Evolutionary conservation across 495 filamentous ascomycete species (phyloP), one percentile per base, ranked within the genome.

Genomic region (Xylaria grammica): DNA sequence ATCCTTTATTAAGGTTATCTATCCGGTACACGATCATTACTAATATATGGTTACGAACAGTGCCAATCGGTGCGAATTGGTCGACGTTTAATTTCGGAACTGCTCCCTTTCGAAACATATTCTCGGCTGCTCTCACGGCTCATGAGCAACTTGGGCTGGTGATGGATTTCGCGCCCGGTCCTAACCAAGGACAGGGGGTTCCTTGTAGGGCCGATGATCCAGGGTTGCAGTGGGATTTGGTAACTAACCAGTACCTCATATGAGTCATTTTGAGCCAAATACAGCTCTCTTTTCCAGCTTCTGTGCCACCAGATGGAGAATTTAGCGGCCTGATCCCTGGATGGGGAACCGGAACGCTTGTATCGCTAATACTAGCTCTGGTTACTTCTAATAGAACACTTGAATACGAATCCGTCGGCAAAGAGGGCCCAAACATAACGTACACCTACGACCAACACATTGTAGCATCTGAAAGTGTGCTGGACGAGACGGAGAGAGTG

Each of bases 181-280:
- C 69, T 3, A 72, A 69, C 45, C 69, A 72, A 56, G 69, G 69
- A n/a, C 53, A 68, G 17, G 69, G 69, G 3, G 69, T 72, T 1
- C 69, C 69, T 55, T 67, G 67, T 3, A 45, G 48, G 22, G 59
- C 38, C 22, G 67, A 66, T 20, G 32, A 57, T 69, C 51, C 60
- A 58, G 62, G 61, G 19, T 26, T 68, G 62, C 62, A 67, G 32
- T 36, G 32, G 32, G 11, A 36, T 36, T 11, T 36, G 32, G 32
- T 36, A 36, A 36, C 11, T 36, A 4, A 36, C 4, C 5, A 4
- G 11, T 5, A 36, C 11, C 32, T 36, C 11, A 11, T 36, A 11
- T 36, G 4, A 11, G 69, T 48, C 48, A 69, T 19, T 13, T 30
- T n/a, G 46, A 59, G 17, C 62, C 32, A 49, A 71, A 63, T 30